These are phyloP conservation scores for Talaromyces sp. DNA, from an alignment of 2,329 filamentous ascomycete genomes.

Conservation along the genomic window DNA sequence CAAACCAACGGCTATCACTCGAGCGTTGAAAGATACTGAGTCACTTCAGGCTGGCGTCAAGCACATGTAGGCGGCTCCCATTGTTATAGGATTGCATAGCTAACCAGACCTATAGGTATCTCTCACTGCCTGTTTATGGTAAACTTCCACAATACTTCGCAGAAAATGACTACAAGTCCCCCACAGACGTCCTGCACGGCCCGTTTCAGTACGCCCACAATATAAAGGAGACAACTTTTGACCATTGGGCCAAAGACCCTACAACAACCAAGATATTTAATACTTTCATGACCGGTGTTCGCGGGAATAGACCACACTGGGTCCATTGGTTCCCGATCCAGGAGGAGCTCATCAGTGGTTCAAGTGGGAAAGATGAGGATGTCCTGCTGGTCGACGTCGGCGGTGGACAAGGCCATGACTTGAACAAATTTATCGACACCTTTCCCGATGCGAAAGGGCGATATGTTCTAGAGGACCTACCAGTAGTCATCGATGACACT, in stretches of 20 bases:
- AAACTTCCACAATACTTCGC: conserved; percentile 15
- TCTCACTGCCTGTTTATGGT: conserved; percentile 7
- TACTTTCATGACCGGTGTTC: conserved; percentile 25
- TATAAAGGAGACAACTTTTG: conserved; percentile 19
- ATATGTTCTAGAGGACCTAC: conserved; percentile 50
- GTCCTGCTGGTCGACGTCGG: conserved; percentile 24
- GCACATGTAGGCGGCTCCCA: conserved; percentile 2
- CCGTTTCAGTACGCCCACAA: conserved; percentile 24
- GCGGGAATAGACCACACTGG: conserved; percentile 21
- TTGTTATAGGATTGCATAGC: neutral
- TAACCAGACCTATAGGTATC: conserved; percentile 3
- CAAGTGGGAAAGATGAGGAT: conserved; percentile 13
- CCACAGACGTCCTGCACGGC: conserved; percentile 16
- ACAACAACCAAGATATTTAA: conserved; percentile 22
- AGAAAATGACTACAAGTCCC: conserved; percentile 15
- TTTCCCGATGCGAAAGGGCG: conserved; percentile 39
- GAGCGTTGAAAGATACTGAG: conserved; percentile 10
- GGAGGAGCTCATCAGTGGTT: conserved; percentile 22
- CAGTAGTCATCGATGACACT: conserved; percentile 34
- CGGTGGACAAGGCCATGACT: conserved; percentile 31
- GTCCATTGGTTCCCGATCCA: conserved; percentile 25
- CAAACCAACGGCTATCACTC: conserved; percentile 12
- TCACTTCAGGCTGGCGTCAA: conserved; percentile 13
- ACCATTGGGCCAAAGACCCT: conserved; percentile 20
- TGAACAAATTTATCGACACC: conserved; percentile 29